Conservation (phyloP, 176 grass and related monocot species). For the Eragrostis curvula region DNA sequence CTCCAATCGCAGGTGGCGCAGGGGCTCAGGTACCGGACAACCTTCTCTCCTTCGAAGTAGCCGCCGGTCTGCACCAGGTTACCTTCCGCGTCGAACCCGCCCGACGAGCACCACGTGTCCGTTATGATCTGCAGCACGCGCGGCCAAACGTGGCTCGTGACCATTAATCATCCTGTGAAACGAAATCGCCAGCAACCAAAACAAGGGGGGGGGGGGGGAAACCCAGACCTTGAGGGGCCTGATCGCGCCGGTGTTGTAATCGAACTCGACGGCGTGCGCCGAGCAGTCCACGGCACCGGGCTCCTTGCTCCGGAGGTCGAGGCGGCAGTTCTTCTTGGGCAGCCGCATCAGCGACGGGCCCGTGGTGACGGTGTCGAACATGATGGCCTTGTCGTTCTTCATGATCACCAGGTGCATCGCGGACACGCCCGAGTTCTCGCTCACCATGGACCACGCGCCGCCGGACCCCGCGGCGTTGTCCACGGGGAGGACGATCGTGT, state of each 20-base stretch:
- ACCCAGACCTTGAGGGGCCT: slow-evolving; percentile 53
- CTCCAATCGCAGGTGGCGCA: slow-evolving; percentile 54
- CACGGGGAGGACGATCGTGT: slow-evolving; percentile 20
- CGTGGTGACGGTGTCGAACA: slow-evolving; percentile 68
- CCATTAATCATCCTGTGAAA: not conserved
- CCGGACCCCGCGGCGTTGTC: not conserved
- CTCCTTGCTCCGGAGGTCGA: slow-evolving; percentile 38
- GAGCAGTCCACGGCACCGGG: slow-evolving; percentile 47
- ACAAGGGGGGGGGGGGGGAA: not conserved
- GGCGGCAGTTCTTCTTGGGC: slow-evolving; percentile 54
- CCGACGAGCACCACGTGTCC: slow-evolving; percentile 69
- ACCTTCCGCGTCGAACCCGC: slow-evolving; percentile 45
- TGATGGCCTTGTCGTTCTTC: slow-evolving; percentile 58
- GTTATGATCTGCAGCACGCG: slow-evolving; percentile 39
- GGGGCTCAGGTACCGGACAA: slow-evolving; percentile 38
- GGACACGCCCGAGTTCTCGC: slow-evolving; percentile 63
- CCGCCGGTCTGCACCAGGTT: slow-evolving; percentile 67
- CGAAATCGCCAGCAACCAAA: not conserved
- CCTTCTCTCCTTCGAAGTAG: slow-evolving; percentile 58
- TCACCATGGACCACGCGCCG: slow-evolving; percentile 50
- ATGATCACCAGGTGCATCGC: slow-evolving; percentile 70
- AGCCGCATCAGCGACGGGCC: slow-evolving; percentile 47
- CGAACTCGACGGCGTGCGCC: slow-evolving; percentile 67
- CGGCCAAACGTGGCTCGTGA: not conserved
- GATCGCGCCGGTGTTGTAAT: slow-evolving; percentile 42